Percentiles rank a stretch among this genome's conserved stretches.
Evolutionary conservation across 805 yeast genomes (phyloP).

Genomic region (Saccharomycopsis lassenensis): DNA sequence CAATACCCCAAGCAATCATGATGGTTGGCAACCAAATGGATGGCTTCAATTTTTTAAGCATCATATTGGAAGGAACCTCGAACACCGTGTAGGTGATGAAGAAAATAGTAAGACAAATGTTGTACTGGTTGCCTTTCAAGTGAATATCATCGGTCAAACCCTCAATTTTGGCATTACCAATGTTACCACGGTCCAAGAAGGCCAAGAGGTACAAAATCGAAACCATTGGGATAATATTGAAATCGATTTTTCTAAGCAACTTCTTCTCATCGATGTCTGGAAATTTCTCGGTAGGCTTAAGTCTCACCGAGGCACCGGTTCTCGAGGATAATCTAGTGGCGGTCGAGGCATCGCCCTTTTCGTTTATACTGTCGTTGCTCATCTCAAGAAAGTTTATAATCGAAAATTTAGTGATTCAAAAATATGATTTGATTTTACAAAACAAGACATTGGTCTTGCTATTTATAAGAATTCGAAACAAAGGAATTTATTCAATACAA

Average conservation of each 20-base stretch:
- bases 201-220: slow-evolving; percentile 37
- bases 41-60: slow-evolving; percentile 35
- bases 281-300: slow-evolving; percentile 7
- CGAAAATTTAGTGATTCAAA: no score
- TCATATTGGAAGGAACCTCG: slow-evolving; percentile 37
- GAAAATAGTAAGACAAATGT: slow-evolving; percentile 34
- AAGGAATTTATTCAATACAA: no score
- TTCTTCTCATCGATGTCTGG: slow-evolving; percentile 18
- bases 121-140: slow-evolving; percentile 32
- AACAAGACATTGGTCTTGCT: no score
- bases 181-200: slow-evolving; percentile 40
- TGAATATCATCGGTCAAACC: slow-evolving; percentile 35
- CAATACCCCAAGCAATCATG: slow-evolving; percentile 40
- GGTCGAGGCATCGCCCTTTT: neutral
- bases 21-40: slow-evolving; percentile 35
- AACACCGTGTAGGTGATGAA: slow-evolving; percentile 39
- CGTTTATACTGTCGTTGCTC: neutral
- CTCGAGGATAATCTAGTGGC: slow-evolving; percentile 1
- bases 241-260: slow-evolving; percentile 30
- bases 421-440: no score
- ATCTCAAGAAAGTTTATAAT: no score
- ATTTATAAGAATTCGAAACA: no score
- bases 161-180: slow-evolving; percentile 44
- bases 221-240: slow-evolving; percentile 31
- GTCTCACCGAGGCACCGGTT: slow-evolving; percentile 1